These are phyloP conservation scores for Scenedesmus sp. DNA, from an alignment of 163 green algal species.

Conservation along the genomic window DNA sequence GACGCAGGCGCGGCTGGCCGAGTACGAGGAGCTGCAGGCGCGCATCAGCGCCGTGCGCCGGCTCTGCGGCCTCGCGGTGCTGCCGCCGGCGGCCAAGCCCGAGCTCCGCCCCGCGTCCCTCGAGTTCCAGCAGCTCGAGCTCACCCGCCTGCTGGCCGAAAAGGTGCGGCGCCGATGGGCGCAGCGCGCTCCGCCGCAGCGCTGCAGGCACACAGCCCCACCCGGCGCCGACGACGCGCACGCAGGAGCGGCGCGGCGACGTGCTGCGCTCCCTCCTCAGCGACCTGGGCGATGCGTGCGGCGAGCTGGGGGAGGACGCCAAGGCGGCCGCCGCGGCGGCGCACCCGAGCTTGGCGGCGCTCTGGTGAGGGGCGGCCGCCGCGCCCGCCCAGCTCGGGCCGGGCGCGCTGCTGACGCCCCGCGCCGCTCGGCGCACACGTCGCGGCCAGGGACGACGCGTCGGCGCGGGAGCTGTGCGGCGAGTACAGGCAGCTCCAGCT, in stretches of 20 bases:
- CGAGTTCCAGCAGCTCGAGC: slow-evolving; percentile 51
- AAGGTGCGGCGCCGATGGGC: slow-evolving; percentile 28
- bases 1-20: slow-evolving; percentile 4
- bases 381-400: too few relatives aligned
- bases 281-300: slow-evolving; percentile 23
- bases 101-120: slow-evolving; percentile 48
- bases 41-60: slow-evolving; percentile 9
- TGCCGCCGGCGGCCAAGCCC: neutral
- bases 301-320: slow-evolving; percentile 41
- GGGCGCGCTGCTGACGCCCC: too few relatives aligned
- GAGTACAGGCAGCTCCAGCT: slow-evolving; percentile 16
- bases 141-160: slow-evolving; percentile 39
- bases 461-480: slow-evolving; percentile 16
- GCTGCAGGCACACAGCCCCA: neutral
- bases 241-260: slow-evolving; percentile 44
- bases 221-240: too few relatives aligned
- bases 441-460: slow-evolving; percentile 26
- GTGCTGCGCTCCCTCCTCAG: slow-evolving; percentile 10
- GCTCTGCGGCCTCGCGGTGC: slow-evolving; percentile 9
- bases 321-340: slow-evolving; percentile 36
- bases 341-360: slow-evolving; percentile 25
- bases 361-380: slow-evolving; percentile 18
- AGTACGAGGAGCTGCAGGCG: slow-evolving; percentile 42
- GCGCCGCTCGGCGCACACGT: too few relatives aligned
- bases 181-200: neutral